Evolutionary conservation across 148 eudicot species (phyloP).

Genomic region (Vaccinium macrocarpon): DNA sequence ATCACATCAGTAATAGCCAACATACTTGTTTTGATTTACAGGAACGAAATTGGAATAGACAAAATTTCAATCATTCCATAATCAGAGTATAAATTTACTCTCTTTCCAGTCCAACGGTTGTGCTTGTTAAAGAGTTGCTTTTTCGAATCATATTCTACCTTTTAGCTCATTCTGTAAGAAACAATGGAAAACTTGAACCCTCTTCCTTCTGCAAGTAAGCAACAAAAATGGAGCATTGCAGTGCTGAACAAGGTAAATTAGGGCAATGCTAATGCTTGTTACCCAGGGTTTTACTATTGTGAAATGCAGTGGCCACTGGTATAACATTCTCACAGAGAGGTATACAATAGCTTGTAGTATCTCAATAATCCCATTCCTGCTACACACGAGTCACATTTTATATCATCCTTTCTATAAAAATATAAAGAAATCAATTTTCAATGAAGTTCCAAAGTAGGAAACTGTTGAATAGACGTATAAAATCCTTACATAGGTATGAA

Average conservation of each 20-base stretch:
- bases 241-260: background rate
- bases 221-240: background rate
- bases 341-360: background rate
- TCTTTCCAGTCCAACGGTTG: background rate
- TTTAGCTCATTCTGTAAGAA: background rate
- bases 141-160: too few relatives aligned
- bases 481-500: background rate
- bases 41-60: background rate
- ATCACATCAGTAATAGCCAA: background rate
- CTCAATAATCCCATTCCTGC: background rate
- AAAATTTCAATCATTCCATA: too few relatives aligned
- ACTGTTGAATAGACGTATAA: background rate
- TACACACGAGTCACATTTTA: background rate
- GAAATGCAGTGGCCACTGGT: background rate
- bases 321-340: background rate
- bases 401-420: background rate
- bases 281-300: background rate
- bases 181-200: background rate
- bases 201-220: background rate
- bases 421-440: background rate
- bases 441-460: background rate
- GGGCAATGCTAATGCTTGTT: too few relatives aligned
- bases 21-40: background rate
- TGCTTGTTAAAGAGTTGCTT: background rate
- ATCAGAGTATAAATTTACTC: background rate